Evolutionary conservation across 208 protist species (phyloP), one percentile per base, ranked within the genome.

Genomic region (Leishmania amazonensis): DNA sequence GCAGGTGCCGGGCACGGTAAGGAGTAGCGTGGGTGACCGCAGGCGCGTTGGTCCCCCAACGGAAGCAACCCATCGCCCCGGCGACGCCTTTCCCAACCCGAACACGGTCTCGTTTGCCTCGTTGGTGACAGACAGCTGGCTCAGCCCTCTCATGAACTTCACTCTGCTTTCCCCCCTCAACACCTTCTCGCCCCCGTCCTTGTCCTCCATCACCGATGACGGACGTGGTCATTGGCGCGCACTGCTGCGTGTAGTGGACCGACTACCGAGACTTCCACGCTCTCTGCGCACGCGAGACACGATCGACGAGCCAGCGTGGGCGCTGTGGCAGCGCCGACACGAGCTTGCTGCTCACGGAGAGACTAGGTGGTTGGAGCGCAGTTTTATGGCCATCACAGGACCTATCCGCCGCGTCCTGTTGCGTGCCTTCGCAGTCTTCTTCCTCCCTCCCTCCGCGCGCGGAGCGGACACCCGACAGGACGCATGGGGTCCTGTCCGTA

Each of bases 101-200:
- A 85, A 93, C 75, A 81, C 79, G n/a, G 85, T 83, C 47, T 90
- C 87, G 28, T 85, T 72, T 57, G 76, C 84, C 53, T 64, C 83
- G 21, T 28, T 54, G 73, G 15, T 90, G 58, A 94, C 88, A 19
- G 92, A 92, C 82, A 91, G 85, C 83, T 96, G 90, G 90, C 72
- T 96, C n/a, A 93, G 85, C 74, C 85, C 91, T 21, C 81, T 96
- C 38, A 78, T 96, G 77, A 94, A 87, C 74, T 88, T 93, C 58
- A 81, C 85, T 17, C 72, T 91, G 75, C 83, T 87, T 76, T 88
- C 83, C 19, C 91, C 86, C 11, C 88, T 89, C 75, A 84, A 83
- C 45, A 84, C 72, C 62, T 94, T 94, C 77, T 76, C 76, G 53
- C 81, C 86, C 4, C 88, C 88, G 15, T 47, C 85, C 42, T 83